A percentile compares a stretch with the other conserved stretches of the same genome.
phyloP scores from a whole-genome alignment of 2,329 filamentous ascomycete species.

The Stromatinia cepivora region DNA sequence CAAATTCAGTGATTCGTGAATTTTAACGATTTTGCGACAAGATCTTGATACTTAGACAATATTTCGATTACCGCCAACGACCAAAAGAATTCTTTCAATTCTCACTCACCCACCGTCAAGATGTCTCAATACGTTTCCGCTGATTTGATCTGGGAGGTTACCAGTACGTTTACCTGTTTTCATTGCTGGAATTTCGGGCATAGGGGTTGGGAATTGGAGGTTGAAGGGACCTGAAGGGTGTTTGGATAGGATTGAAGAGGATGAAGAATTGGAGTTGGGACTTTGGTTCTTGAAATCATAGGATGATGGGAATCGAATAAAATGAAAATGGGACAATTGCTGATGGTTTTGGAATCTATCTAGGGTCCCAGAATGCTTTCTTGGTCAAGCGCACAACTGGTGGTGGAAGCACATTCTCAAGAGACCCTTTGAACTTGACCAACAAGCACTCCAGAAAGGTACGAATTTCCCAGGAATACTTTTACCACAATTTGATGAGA shows the following conservation, averaged over 20 bases:
- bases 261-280: not conserved
- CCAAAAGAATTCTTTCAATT: conserved; percentile 15
- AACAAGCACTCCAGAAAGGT: conserved; percentile 94
- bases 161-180: conserved; percentile 66
- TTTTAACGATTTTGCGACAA: conserved; percentile 17
- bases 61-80: conserved; percentile 19
- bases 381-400: conserved; percentile 83
- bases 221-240: not conserved
- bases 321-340: not conserved
- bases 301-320: not conserved
- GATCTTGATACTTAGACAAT: conserved; percentile 16
- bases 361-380: conserved; percentile 86
- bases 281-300: not conserved
- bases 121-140: conserved; percentile 71
- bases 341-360: conserved; percentile 25
- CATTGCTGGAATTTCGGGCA: conserved; percentile 12
- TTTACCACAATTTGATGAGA: not conserved
- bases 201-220: not conserved
- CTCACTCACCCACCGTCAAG: conserved; percentile 28
- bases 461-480: conserved; percentile 35
- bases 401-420: conserved; percentile 86
- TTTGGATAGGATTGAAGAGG: conserved; percentile 1
- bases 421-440: conserved; percentile 88
- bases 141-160: conserved; percentile 93
- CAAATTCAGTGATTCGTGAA: conserved; percentile 18